Percentiles rank a stretch among this genome's conserved stretches.
These are phyloP conservation scores for Tricholoma furcatifolium DNA, from an alignment of 768 basidiomycete species.

Conservation along the genomic window DNA sequence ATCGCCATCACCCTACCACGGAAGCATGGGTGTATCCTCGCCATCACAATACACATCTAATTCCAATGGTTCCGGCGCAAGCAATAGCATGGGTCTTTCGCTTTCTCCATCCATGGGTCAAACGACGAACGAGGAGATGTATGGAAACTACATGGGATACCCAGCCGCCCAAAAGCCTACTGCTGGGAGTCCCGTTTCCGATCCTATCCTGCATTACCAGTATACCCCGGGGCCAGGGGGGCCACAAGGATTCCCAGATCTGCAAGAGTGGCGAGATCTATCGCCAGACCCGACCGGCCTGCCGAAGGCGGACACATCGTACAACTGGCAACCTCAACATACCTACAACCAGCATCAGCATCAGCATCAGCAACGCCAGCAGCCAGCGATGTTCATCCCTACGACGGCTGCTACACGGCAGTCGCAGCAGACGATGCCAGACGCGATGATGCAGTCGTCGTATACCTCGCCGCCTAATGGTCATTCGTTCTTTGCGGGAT, in stretches of 20 bases:
- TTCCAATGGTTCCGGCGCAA: not conserved
- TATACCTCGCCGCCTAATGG: not conserved
- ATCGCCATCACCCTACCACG: slow-evolving; percentile 15
- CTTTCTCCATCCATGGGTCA: slow-evolving; percentile 4
- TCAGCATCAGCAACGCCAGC: not conserved
- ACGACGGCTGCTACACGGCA: not conserved
- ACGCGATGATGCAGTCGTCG: not conserved
- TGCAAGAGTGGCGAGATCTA: slow-evolving; percentile 4
- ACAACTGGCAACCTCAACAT: slow-evolving; percentile 15
- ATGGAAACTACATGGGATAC: slow-evolving; percentile 23
- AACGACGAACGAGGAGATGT: slow-evolving; percentile 21
- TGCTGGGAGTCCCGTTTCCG: slow-evolving; percentile 5
- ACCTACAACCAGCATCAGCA: not conserved
- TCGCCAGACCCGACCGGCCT: slow-evolving; percentile 11
- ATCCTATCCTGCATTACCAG: slow-evolving; percentile 1
- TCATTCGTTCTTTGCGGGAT: not conserved
- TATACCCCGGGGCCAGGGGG: not conserved
- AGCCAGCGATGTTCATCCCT: not conserved
- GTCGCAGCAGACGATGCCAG: not conserved
- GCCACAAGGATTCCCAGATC: not conserved
- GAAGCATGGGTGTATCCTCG: not conserved
- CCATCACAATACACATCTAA: not conserved
- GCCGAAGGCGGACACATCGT: slow-evolving; percentile 17
- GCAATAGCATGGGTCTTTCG: not conserved
- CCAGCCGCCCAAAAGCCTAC: slow-evolving; percentile 14